These are phyloP conservation scores for Salix dunnii DNA, from an alignment of 345 rosid species.

Conservation along the genomic window DNA sequence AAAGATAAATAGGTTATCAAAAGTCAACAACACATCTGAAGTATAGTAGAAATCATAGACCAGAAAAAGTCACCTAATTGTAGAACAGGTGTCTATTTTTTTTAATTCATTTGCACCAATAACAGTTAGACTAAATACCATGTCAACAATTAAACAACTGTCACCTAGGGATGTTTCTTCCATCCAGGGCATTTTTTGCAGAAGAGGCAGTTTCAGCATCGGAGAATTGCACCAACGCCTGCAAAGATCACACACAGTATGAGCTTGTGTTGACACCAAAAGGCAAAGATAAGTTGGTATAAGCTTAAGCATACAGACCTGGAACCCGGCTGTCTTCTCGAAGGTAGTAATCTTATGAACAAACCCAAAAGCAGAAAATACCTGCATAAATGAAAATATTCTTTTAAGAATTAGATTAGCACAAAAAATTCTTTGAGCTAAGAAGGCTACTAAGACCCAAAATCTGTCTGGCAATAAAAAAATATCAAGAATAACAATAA, in stretches of 20 bases:
- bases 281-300: neutral
- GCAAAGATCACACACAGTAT: conserved; percentile 22
- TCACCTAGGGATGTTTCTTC: conserved; percentile 99
- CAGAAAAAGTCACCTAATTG: conserved; percentile 1
- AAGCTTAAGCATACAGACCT: conserved; percentile 38
- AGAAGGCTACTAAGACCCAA: neutral
- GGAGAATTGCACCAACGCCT: conserved; percentile 98
- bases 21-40: conserved; percentile 3
- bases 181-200: conserved; percentile 82
- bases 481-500: neutral
- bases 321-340: conserved; percentile 98
- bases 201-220: conserved; percentile 87
- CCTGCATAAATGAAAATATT: conserved; percentile 54
- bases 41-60: neutral
- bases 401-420: neutral
- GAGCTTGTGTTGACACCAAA: conserved; percentile 10
- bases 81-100: conserved; percentile 3
- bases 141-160: conserved; percentile 57
- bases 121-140: conserved; percentile 56
- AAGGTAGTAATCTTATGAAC: conserved; percentile 98
- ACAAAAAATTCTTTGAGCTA: neutral
- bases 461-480: neutral
- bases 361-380: conserved; percentile 97
- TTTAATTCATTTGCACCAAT: conserved; percentile 25
- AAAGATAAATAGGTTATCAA: neutral